phyloP scores from a whole-genome alignment of 345 rosid species.

The Syzygium aromaticum region DNA sequence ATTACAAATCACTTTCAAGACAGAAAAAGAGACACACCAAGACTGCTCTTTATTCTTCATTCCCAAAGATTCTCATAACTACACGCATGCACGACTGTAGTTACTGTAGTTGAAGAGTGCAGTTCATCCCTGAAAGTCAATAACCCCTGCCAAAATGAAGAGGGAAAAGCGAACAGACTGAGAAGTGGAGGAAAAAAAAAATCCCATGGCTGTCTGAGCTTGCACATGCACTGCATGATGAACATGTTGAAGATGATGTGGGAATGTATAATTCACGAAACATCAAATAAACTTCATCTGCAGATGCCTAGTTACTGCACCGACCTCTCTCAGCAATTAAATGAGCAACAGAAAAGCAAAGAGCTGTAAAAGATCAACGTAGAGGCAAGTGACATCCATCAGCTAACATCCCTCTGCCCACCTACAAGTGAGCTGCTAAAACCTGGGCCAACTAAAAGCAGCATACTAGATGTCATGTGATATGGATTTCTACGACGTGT shows the following conservation, averaged over 20 bases:
- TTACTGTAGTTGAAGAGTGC: background rate
- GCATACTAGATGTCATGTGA: background rate
- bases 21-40: background rate
- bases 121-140: constrained; percentile 46
- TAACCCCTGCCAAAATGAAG: constrained; percentile 25
- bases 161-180: background rate
- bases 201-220: background rate
- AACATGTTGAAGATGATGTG: background rate
- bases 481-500: background rate
- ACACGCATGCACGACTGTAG: background rate
- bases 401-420: background rate
- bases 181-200: background rate
- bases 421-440: background rate
- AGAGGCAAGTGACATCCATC: background rate
- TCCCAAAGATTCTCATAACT: background rate
- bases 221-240: background rate
- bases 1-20: background rate
- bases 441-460: background rate
- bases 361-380: background rate
- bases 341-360: background rate
- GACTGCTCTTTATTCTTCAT: background rate
- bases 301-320: background rate
- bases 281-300: background rate
- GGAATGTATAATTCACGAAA: background rate
- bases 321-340: background rate